Evolutionary conservation across 164 flowering plant genomes (phyloP).

Genomic region (Umbilicus rupestris): DNA sequence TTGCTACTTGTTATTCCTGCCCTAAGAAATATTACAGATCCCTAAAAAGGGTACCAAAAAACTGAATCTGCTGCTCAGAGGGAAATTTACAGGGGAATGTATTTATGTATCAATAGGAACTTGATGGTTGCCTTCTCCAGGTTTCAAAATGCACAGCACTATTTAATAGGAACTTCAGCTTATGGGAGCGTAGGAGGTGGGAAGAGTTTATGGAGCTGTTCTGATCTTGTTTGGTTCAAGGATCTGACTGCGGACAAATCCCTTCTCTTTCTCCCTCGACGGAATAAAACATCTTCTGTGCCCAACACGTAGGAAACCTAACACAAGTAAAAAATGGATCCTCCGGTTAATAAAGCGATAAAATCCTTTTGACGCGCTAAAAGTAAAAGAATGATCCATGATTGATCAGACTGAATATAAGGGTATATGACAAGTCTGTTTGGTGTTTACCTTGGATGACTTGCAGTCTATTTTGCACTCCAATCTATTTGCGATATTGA

Average conservation of each 20-base stretch:
- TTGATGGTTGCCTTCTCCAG: no score
- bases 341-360: not conserved
- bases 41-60: no score
- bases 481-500: conserved; percentile 41
- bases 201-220: conserved; percentile 29
- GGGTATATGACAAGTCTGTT: not conserved
- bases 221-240: conserved; percentile 22
- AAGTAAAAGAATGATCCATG: not conserved
- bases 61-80: no score
- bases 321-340: conserved; percentile 4
- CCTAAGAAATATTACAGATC: no score
- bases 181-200: conserved; percentile 10
- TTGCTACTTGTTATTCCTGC: no score
- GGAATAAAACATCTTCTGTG: conserved; percentile 52
- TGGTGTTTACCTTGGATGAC: conserved; percentile 46
- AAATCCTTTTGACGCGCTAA: not conserved
- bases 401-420: not conserved
- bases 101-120: no score
- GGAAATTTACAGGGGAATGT: no score
- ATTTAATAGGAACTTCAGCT: no score
- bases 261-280: conserved; percentile 21
- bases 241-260: conserved; percentile 9
- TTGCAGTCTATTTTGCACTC: conserved; percentile 57
- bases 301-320: conserved; percentile 62
- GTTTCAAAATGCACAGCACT: no score